Base-by-base conservation (phyloP, 2,329 filamentous ascomycete species). In the Thelonectria rubi region DNA sequence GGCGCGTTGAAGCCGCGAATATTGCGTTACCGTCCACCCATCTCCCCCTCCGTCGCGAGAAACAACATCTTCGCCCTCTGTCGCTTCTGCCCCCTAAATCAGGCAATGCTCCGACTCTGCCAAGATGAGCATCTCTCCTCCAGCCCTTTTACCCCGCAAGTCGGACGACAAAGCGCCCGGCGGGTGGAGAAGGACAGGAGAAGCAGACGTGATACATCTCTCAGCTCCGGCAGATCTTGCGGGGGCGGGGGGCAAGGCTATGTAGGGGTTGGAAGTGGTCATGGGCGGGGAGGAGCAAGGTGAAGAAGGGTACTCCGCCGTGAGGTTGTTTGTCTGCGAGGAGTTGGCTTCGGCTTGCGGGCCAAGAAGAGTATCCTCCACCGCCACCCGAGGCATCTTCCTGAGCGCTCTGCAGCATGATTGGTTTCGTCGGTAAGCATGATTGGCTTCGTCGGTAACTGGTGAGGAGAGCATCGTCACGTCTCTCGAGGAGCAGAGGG, bases 321-420 rank as follows among this genome's bases (percentile, higher is more conserved):
- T 18, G 17, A 15, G 14, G 7, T 6, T 32, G 14, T 32, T 32
- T 48, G 46, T n/a, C 17, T 10, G 30, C 50, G 40, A 48, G 54
- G 54, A 43, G 54, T 17, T 45, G 45, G 34, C 47, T 20, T 47
- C 42, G 50, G 42, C 14, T 18, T 37, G 20, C 47, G 17, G 30
- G 32, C n/a, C 50, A 45, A 32, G 55, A 30, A 43, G 51, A 47
- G 47, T 32, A 48, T 34, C 6, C 37, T 58, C 46, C 57, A 39
- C 66, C 69, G 67, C 66, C 68, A 71, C 64, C 70, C 70, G 67
- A 70, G 70, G 70, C 57, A 71, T 63, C 55, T 56, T 63, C 20
- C 30, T 10, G n/a, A 11, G 5, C 32, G 30, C 45, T 58, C 26
- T 54, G 20, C 32, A 34, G 55, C n/a, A 11, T 65, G 57, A 70